These are phyloP conservation scores for Eimeria necatrix DNA, from an alignment of 169 alveolate genomes.

Conservation along the genomic window DNA sequence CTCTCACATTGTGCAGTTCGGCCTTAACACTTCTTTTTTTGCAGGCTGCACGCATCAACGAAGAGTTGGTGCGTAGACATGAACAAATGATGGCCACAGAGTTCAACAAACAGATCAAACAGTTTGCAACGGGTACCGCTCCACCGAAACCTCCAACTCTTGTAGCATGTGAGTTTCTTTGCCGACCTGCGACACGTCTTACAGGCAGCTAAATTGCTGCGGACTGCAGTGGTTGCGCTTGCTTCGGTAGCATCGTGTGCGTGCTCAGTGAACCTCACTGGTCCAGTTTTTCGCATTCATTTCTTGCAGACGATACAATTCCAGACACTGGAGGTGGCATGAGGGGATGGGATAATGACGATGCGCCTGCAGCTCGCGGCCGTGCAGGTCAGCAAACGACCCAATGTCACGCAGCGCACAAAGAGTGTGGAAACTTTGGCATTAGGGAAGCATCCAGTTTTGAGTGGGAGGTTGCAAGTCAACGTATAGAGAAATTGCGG, in stretches of 20 bases:
- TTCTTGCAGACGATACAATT: constrained; percentile 42
- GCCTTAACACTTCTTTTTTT: neutral
- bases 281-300: no score
- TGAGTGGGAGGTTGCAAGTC: no score
- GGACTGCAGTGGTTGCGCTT: no score
- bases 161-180: constrained; percentile 32
- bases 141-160: constrained; percentile 74
- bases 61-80: constrained; percentile 78
- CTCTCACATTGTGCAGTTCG: neutral
- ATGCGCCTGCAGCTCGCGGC: constrained; percentile 36
- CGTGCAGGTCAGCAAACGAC: constrained; percentile 58
- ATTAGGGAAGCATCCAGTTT: no score
- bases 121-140: constrained; percentile 75
- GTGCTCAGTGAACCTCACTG: no score
- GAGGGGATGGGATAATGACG: constrained; percentile 62
- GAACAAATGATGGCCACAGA: constrained; percentile 79
- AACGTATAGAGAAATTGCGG: no score
- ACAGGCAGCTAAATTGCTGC: no score
- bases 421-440: no score
- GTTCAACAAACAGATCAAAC: constrained; percentile 74
- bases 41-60: constrained; percentile 79
- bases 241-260: no score
- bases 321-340: constrained; percentile 48
- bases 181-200: no score
- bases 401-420: neutral